A percentile compares a stretch with the other conserved stretches of the same genome.
These are phyloP conservation scores for Talinum fruticosum DNA, from an alignment of 148 eudicot genomes.

Conservation along the genomic window DNA sequence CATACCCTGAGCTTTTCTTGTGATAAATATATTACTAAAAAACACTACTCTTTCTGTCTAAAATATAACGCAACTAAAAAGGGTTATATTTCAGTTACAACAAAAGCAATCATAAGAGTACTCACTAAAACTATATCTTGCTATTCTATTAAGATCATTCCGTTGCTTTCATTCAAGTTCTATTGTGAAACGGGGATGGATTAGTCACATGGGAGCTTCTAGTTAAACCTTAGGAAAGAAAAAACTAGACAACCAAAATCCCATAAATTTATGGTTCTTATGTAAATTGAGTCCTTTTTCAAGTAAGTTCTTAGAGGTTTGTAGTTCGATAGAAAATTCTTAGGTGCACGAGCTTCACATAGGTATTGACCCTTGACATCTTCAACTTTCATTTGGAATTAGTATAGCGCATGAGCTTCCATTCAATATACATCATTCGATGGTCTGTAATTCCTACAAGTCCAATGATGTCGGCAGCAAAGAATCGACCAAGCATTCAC, in stretches of 20 bases:
- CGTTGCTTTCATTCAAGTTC: not conserved
- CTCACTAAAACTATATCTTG: too few relatives aligned
- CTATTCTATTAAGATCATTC: not conserved
- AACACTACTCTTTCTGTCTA: not conserved
- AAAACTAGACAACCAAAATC: not conserved
- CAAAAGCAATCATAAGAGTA: not conserved
- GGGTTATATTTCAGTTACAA: not conserved
- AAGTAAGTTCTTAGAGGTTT: too few relatives aligned
- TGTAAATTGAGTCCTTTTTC: too few relatives aligned
- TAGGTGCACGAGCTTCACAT: too few relatives aligned
- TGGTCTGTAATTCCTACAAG: too few relatives aligned
- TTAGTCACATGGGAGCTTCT: not conserved
- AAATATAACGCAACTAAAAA: not conserved
- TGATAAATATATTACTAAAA: too few relatives aligned
- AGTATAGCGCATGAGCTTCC: too few relatives aligned
- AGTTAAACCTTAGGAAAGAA: not conserved
- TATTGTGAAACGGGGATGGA: not conserved
- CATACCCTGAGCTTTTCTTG: not conserved
- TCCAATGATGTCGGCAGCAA: not conserved
- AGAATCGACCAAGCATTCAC: not conserved
- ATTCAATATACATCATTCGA: too few relatives aligned
- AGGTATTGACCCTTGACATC: too few relatives aligned
- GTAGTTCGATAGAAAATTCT: too few relatives aligned
- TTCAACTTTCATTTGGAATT: too few relatives aligned
- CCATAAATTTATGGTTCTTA: not conserved